phyloP scores from a whole-genome alignment of 495 filamentous ascomycete genomes.

The Trichocladium antarcticum region DNA sequence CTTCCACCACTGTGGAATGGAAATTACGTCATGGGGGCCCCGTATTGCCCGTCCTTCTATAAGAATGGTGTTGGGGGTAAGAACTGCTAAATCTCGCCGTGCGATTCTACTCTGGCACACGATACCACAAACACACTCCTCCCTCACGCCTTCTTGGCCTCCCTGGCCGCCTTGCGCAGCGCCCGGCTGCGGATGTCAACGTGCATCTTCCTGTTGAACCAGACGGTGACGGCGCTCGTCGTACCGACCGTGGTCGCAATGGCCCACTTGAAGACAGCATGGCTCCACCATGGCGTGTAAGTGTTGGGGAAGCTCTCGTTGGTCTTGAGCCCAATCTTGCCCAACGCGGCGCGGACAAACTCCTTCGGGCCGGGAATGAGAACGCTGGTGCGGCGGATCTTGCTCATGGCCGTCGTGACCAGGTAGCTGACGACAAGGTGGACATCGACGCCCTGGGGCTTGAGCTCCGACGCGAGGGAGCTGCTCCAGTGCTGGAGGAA shows the following conservation, averaged over 20 bases:
- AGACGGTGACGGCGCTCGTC: conserved; percentile 50
- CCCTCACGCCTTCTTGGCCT: conserved; percentile 50
- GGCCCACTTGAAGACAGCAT: conserved; percentile 79
- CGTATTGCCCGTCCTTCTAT: too few relatives aligned
- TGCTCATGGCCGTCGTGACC: conserved; percentile 91
- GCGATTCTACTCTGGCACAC: too few relatives aligned
- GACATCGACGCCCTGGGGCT: conserved; percentile 66
- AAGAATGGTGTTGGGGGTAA: too few relatives aligned
- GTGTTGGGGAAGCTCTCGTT: conserved; percentile 66
- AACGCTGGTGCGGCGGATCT: conserved; percentile 66
- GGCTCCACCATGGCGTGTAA: conserved; percentile 86
- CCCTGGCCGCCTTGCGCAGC: conserved; percentile 76
- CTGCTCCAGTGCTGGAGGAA: conserved; percentile 96
- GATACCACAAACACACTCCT: background rate
- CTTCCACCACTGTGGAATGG: too few relatives aligned
- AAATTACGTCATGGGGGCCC: too few relatives aligned
- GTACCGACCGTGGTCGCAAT: conserved; percentile 59
- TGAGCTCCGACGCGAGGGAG: conserved; percentile 72
- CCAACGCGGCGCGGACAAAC: conserved; percentile 69
- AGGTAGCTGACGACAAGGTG: conserved; percentile 83
- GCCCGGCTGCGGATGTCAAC: conserved; percentile 76
- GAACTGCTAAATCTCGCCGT: too few relatives aligned
- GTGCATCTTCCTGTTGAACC: conserved; percentile 70
- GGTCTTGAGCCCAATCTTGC: conserved; percentile 69
- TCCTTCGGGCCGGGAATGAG: conserved; percentile 68